Conservation (phyloP, 768 basidiomycete genomes). For the Xanthoconium purpureum region DNA sequence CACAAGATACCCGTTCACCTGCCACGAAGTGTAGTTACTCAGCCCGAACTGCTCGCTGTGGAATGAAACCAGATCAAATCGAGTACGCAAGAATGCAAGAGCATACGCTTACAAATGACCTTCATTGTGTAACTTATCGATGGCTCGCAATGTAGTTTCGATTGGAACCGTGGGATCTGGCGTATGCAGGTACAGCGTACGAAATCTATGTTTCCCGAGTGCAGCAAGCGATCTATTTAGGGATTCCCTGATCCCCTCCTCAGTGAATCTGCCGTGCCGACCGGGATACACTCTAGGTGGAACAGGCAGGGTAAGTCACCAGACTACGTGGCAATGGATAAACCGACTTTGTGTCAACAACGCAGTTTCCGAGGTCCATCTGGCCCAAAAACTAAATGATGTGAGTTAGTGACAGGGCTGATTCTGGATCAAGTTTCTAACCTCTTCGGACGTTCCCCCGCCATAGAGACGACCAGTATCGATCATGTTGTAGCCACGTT, state of each 20-base stretch:
- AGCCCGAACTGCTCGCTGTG: constrained; percentile 14
- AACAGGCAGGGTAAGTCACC: background rate
- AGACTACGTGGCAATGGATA: too few species aligned
- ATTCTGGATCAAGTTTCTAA: background rate
- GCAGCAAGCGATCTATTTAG: constrained; percentile 10
- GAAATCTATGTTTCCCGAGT: constrained; percentile 13
- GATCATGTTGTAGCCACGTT: constrained; percentile 17
- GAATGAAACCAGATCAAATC: background rate
- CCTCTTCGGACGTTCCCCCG: constrained; percentile 24
- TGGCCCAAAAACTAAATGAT: constrained; percentile 13
- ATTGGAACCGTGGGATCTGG: constrained; percentile 44
- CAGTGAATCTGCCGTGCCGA: constrained; percentile 5
- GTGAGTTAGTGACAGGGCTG: background rate
- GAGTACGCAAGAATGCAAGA: background rate
- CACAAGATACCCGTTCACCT: constrained; percentile 19
- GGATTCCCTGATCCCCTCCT: constrained; percentile 9
- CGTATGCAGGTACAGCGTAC: constrained; percentile 42
- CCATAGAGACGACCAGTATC: constrained; percentile 25
- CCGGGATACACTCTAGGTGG: constrained; percentile 5
- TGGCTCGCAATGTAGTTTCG: constrained; percentile 41
- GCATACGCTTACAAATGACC: constrained; percentile 44
- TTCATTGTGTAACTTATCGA: constrained; percentile 47
- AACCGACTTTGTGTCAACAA: constrained; percentile 20
- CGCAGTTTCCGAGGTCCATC: constrained; percentile 11
- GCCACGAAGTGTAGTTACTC: constrained; percentile 31